A percentile compares a stretch with the other conserved stretches of the same genome.
phyloP scores from a whole-genome alignment of 2,329 filamentous ascomycete genomes.

The Phaeosphaeriaceae sp. region DNA sequence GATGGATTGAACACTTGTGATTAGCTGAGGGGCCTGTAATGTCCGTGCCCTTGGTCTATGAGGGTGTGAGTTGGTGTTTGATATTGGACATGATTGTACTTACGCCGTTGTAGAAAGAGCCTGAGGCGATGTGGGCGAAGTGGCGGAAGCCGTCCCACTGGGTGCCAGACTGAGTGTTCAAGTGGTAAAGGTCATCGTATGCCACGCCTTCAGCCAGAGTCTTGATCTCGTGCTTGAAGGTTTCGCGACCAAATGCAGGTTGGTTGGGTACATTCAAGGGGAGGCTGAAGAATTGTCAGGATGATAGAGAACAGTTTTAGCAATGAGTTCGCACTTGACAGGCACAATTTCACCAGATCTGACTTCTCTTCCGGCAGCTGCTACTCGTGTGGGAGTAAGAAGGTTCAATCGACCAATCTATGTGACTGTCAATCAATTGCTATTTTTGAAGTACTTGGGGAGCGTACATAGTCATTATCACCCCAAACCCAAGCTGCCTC shows the following conservation, averaged over 20 bases:
- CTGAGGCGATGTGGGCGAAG: slow-evolving; percentile 50
- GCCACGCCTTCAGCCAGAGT: slow-evolving; percentile 40
- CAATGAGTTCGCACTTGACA: slow-evolving; percentile 52
- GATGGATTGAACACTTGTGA: slow-evolving; percentile 55
- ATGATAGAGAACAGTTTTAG: neutral
- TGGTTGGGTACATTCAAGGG: slow-evolving; percentile 61
- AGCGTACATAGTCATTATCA: slow-evolving; percentile 59
- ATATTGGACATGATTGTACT: neutral
- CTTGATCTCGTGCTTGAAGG: slow-evolving; percentile 65
- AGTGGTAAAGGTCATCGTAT: slow-evolving; percentile 54
- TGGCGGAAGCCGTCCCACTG: slow-evolving; percentile 58
- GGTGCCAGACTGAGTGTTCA: slow-evolving; percentile 56
- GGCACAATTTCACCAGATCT: slow-evolving; percentile 64
- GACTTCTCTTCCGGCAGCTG: slow-evolving; percentile 62
- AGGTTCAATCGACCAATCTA: slow-evolving; percentile 63
- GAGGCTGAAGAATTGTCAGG: slow-evolving; percentile 47
- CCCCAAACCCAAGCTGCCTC: slow-evolving; percentile 70
- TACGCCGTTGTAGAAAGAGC: slow-evolving; percentile 53
- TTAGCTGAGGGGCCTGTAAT: slow-evolving; percentile 51
- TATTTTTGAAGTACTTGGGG: neutral
- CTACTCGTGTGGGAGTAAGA: slow-evolving; percentile 63
- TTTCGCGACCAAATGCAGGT: slow-evolving; percentile 61
- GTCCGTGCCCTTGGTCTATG: slow-evolving; percentile 50
- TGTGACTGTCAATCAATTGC: slow-evolving; percentile 8
- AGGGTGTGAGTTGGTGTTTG: neutral